phyloP scores from a whole-genome alignment of 2,329 filamentous ascomycete species.

The Shiraia bambusicola region DNA sequence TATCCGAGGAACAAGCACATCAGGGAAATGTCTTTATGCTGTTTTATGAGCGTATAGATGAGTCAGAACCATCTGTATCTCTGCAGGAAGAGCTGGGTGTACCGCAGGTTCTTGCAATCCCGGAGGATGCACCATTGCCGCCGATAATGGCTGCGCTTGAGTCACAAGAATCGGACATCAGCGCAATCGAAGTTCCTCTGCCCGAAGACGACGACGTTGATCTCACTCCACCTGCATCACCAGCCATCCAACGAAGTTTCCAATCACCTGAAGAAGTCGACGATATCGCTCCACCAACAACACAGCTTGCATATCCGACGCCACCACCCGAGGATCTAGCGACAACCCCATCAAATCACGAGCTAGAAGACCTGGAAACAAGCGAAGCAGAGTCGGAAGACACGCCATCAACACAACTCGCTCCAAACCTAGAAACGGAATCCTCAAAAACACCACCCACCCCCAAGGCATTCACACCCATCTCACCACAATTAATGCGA shows the following conservation, averaged over 20 bases:
- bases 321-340: slow-evolving; percentile 9
- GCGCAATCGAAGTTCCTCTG: slow-evolving; percentile 19
- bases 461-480: slow-evolving; percentile 6
- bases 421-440: slow-evolving; percentile 21
- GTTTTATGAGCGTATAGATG: slow-evolving; percentile 72
- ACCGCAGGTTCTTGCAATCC: neutral
- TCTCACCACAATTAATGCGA: slow-evolving; percentile 30
- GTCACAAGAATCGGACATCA: neutral
- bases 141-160: slow-evolving; percentile 4
- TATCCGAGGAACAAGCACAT: slow-evolving; percentile 70
- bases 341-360: neutral
- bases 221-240: slow-evolving; percentile 3
- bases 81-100: neutral
- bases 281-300: neutral
- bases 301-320: slow-evolving; percentile 9
- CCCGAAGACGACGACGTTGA: slow-evolving; percentile 23
- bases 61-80: slow-evolving; percentile 46
- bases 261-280: neutral
- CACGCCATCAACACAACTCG: slow-evolving; percentile 24
- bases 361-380: slow-evolving; percentile 10
- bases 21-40: slow-evolving; percentile 93
- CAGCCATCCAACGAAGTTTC: neutral
- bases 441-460: slow-evolving; percentile 9
- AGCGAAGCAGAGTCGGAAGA: slow-evolving; percentile 29
- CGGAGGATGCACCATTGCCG: slow-evolving; percentile 23